Evolutionary conservation across 1,284 basidiomycete genomes (phyloP).

Genomic region (Ceratobasidium sp.): DNA sequence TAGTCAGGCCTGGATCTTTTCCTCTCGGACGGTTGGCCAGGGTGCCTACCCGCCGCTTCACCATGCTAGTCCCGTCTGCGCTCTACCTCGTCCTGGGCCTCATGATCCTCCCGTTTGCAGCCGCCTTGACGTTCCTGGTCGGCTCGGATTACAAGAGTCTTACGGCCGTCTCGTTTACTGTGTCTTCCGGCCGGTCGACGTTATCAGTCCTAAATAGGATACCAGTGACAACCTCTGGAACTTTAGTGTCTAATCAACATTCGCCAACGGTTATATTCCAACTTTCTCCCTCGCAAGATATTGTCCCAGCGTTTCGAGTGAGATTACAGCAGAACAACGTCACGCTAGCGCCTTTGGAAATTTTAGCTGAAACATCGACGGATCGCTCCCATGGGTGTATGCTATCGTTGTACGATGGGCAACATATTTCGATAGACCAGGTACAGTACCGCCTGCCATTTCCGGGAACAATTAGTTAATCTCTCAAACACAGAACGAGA

Average conservation of each 20-base stretch:
- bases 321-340: not conserved
- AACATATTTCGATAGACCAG: not conserved
- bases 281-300: not conserved
- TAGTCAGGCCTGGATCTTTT: not conserved
- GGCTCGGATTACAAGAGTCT: conserved; percentile 22
- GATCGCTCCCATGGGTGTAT: not conserved
- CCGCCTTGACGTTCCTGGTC: conserved; percentile 17
- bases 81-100: not conserved
- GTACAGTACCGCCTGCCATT: not conserved
- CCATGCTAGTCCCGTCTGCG: not conserved
- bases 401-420: conserved; percentile 13
- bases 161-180: conserved; percentile 25
- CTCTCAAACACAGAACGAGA: not conserved
- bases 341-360: not conserved
- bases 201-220: not conserved
- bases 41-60: not conserved
- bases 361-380: too few species aligned
- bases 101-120: conserved; percentile 2
- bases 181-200: not conserved
- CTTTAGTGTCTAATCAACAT: not conserved
- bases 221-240: conserved; percentile 2
- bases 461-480: not conserved
- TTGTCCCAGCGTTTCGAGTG: not conserved
- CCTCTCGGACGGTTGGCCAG: not conserved
- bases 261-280: conserved; percentile 10